Conservation (phyloP, 2,329 filamentous ascomycete species). For the Penicillium sp. region DNA sequence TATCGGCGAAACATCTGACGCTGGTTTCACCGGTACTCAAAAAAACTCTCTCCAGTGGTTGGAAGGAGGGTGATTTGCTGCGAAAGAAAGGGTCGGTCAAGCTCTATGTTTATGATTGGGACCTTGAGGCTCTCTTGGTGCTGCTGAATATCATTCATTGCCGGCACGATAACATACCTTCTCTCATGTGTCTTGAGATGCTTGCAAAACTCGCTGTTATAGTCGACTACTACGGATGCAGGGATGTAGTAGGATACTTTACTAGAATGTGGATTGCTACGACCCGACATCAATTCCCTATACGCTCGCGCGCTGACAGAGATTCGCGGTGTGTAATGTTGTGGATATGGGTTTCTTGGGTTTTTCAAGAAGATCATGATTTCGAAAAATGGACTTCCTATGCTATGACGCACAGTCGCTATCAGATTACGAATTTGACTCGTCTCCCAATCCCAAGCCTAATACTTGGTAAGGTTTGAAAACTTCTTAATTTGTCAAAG, state of each 20-base stretch:
- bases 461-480: neutral
- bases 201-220: conserved; percentile 18
- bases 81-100: conserved; percentile 18
- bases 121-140: conserved; percentile 22
- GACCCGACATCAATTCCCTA: conserved; percentile 7
- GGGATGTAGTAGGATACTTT: conserved; percentile 17
- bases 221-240: conserved; percentile 21
- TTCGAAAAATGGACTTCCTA: neutral
- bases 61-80: conserved; percentile 18
- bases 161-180: conserved; percentile 15
- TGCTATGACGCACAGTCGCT: neutral
- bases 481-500: neutral
- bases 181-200: conserved; percentile 6
- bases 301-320: neutral
- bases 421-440: neutral
- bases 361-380: neutral
- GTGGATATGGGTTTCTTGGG: conserved; percentile 29
- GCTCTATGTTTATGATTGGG: conserved; percentile 21
- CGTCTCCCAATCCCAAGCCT: conserved; percentile 5
- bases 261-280: conserved; percentile 19
- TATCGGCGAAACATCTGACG: conserved; percentile 23
- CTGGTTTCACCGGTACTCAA: conserved; percentile 22
- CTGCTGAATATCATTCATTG: conserved; percentile 21
- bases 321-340: conserved; percentile 3
- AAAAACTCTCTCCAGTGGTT: conserved; percentile 17